Conservation (phyloP, 202 grass and related monocot genomes). For the Brachypodium distachyon region DNA sequence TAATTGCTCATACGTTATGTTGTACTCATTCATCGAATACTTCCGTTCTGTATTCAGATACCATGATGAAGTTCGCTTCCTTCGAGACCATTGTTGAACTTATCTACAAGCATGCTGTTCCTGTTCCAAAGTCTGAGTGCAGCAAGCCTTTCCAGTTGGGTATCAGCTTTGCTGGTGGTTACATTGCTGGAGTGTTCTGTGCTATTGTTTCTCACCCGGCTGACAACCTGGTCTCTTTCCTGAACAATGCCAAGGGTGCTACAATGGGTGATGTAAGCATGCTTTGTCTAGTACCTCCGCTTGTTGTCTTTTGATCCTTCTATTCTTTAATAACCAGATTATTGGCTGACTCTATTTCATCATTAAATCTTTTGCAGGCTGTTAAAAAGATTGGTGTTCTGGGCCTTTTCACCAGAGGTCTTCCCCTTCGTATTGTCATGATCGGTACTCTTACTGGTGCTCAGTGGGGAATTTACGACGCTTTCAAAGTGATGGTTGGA, state of each 20-base stretch:
- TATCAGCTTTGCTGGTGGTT: conserved; percentile 76
- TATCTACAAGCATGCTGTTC: conserved; percentile 73
- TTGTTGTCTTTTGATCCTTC: not conserved
- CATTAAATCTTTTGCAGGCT: conserved; percentile 41
- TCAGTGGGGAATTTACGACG: conserved; percentile 90
- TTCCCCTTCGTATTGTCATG: conserved; percentile 90
- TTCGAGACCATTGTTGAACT: conserved; percentile 80
- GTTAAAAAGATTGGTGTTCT: conserved; percentile 59
- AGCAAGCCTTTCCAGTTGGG: conserved; percentile 60
- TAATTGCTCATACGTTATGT: not conserved
- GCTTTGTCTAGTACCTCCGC: not conserved
- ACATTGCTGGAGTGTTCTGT: conserved; percentile 83
- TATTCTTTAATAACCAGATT: not conserved
- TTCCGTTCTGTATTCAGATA: conserved; percentile 42
- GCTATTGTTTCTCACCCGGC: conserved; percentile 78
- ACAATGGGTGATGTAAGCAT: conserved; percentile 72
- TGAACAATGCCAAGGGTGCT: conserved; percentile 88
- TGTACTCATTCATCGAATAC: not conserved
- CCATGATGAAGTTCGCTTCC: conserved; percentile 97
- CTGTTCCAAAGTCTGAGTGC: conserved; percentile 58
- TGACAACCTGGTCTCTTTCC: conserved; percentile 83
- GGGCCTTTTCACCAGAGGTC: conserved; percentile 80
- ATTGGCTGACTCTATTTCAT: not conserved
- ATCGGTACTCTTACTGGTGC: conserved; percentile 84
- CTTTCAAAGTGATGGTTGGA: conserved; percentile 93